phyloP scores from a whole-genome alignment of 2,329 filamentous ascomycete species.

The Eutypella sp. region DNA sequence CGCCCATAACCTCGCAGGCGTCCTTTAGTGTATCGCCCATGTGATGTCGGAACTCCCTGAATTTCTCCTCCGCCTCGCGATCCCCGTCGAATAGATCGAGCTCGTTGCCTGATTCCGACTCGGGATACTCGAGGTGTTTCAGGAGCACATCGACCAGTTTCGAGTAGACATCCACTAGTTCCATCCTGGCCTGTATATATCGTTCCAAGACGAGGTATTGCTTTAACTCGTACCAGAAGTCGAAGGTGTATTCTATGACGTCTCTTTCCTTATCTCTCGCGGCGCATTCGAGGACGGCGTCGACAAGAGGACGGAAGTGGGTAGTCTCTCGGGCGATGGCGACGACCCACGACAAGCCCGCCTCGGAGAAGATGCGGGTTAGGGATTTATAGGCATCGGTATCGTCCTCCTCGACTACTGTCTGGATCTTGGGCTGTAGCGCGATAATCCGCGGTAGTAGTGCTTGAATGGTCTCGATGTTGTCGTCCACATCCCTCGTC shows the following conservation, averaged over 20 bases:
- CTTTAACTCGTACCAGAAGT: conserved; percentile 98
- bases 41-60: conserved; percentile 89
- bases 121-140: conserved; percentile 81
- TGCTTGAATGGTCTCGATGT: conserved; percentile 71
- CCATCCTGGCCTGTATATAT: conserved; percentile 75
- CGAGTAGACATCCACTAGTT: conserved; percentile 77
- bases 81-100: conserved; percentile 91
- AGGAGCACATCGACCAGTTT: conserved; percentile 91
- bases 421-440: conserved; percentile 69
- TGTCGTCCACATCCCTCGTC: conserved; percentile 90
- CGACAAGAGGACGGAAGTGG: conserved; percentile 80
- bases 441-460: conserved; percentile 78
- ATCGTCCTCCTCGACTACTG: conserved; percentile 76
- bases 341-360: conserved; percentile 91
- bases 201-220: conserved; percentile 89
- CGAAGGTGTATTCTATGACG: conserved; percentile 88
- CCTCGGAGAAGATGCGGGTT: conserved; percentile 86
- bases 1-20: conserved; percentile 91
- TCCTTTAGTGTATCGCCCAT: conserved; percentile 99
- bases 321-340: conserved; percentile 78
- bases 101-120: conserved; percentile 66
- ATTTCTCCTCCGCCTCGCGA: conserved; percentile 92
- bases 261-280: conserved; percentile 83
- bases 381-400: conserved; percentile 80
- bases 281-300: conserved; percentile 88